Conservation (phyloP, 2,329 filamentous ascomycete genomes). For the Thielaviopsis punctulata region DNA sequence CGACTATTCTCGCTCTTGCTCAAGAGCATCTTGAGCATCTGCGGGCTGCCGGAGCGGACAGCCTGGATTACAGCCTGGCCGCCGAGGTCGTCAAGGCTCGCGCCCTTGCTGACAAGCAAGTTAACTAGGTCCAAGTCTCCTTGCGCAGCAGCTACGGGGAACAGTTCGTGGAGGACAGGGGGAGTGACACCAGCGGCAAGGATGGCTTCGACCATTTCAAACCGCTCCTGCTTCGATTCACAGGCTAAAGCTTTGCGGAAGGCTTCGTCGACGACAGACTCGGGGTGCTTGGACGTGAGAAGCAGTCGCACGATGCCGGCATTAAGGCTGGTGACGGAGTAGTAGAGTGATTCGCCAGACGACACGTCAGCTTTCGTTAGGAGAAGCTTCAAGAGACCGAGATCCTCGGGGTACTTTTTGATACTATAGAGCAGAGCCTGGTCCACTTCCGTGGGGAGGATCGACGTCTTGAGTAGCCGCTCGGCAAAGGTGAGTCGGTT, state of each 20-base stretch:
- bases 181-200: conserved; percentile 29
- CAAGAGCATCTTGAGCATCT: conserved; percentile 34
- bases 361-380: conserved; percentile 29
- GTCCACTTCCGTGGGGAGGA: conserved; percentile 30
- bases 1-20: conserved; percentile 23
- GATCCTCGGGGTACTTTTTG: conserved; percentile 28
- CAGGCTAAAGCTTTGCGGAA: conserved; percentile 25
- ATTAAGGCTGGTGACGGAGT: conserved; percentile 29
- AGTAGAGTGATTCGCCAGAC: conserved; percentile 31
- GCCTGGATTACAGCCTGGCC: conserved; percentile 38
- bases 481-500: conserved; percentile 33
- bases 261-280: conserved; percentile 22
- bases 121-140: conserved; percentile 34
- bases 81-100: conserved; percentile 31
- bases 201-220: conserved; percentile 28
- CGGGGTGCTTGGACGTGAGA: conserved; percentile 20
- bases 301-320: conserved; percentile 30
- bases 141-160: conserved; percentile 34
- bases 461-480: conserved; percentile 32
- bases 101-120: conserved; percentile 34
- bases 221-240: conserved; percentile 25
- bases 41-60: conserved; percentile 31
- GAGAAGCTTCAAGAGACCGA: conserved; percentile 29
- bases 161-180: conserved; percentile 29
- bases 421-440: conserved; percentile 35